Evolutionary conservation across 306 rosid genomes (phyloP), one percentile per base, ranked within the genome.

Genomic region (Cicer cuneatum): DNA sequence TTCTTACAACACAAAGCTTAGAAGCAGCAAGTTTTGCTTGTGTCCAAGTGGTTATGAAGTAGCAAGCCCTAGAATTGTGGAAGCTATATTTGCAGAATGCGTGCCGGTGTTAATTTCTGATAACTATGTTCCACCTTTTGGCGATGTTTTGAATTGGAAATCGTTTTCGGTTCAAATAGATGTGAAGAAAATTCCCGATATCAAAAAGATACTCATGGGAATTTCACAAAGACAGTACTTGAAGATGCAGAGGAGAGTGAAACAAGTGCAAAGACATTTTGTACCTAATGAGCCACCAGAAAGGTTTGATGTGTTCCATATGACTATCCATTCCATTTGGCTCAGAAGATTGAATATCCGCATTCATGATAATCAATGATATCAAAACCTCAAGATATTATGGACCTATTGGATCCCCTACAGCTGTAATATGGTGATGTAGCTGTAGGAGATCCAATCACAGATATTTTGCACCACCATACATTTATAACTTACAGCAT

Each of bases 41-140:
- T 86, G 89, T 62, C 90, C 87, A 4, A 88, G 85, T 65, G 89
- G 89, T 24, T 85, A 83, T 51, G 92, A 88, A 72, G 86, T 88
- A 12, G 88, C 88, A 37, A 89, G 93, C 57, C 90, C 87, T 2
- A 83, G 86, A 83, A 63, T 89, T 35, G 86, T 75, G 65, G 90
- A 89, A 72, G 86, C 90, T 11, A 81, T 89, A 21, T 85, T 84
- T 64, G 81, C 93, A 8, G 90, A 81, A 72, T 89, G 89, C 42
- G 89, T 89, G 6, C 93, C 89, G 1, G 89, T 89, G 14, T 12
- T 89, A 75, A 89, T 86, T 45, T 86, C 90, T 5, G 85, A 85
- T 57, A 21, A 77, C 65, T 89, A 84, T 53, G 80, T 83, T 14
- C 93, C 83, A 29, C 92, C 90, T 14, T 88, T 84, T 14, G 80